Evolutionary conservation across 2,329 filamentous ascomycete species (phyloP).

Genomic region (Fusarium lateritium): DNA sequence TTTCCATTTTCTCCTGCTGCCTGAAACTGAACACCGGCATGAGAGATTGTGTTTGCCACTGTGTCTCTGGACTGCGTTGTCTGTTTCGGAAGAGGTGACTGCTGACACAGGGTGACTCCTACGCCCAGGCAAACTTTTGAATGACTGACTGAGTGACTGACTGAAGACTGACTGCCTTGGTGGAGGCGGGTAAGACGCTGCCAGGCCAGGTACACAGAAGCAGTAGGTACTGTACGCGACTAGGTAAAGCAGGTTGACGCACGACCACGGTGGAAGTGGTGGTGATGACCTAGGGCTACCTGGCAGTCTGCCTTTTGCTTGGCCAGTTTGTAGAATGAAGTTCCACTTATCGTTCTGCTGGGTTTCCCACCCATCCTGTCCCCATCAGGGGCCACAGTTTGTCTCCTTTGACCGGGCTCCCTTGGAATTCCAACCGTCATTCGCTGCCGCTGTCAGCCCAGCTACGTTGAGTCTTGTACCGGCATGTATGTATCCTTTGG

Average conservation of each 20-base stretch:
- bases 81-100: neutral
- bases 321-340: constrained; percentile 30
- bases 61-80: neutral
- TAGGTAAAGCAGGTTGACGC: constrained; percentile 29
- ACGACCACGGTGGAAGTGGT: constrained; percentile 42
- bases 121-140: neutral
- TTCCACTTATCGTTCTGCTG: constrained; percentile 35
- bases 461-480: constrained; percentile 13
- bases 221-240: constrained; percentile 12
- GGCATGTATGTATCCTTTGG: constrained; percentile 33
- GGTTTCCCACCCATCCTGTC: constrained; percentile 37
- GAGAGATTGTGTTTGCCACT: constrained; percentile 3
- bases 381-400: constrained; percentile 27
- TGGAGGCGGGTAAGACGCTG: constrained; percentile 23
- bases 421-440: constrained; percentile 28
- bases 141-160: constrained; percentile 9
- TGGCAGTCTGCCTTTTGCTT: constrained; percentile 28
- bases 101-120: constrained; percentile 9
- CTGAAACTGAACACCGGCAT: neutral
- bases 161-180: constrained; percentile 4
- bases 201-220: constrained; percentile 19
- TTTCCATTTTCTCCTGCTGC: neutral
- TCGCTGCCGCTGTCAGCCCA: constrained; percentile 25
- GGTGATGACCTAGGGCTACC: constrained; percentile 30
- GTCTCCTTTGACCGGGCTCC: constrained; percentile 19